A percentile compares a stretch with the other conserved stretches of the same genome.
These are phyloP conservation scores for Penicillium pulvis DNA, from an alignment of 495 filamentous ascomycete species.

Conservation along the genomic window DNA sequence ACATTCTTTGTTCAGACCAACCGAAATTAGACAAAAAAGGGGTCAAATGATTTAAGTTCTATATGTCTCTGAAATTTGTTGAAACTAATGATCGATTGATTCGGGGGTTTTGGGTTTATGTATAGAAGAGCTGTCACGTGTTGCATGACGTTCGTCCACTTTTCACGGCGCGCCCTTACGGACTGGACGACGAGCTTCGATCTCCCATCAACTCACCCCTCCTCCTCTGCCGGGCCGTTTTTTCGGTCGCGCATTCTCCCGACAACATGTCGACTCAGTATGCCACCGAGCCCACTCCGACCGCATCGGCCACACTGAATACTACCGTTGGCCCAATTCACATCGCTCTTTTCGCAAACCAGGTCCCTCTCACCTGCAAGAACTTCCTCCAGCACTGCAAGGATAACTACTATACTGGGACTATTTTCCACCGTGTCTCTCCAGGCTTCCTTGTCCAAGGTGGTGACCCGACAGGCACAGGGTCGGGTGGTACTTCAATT, in stretches of 20 bases:
- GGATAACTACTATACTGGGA: conserved; percentile 91
- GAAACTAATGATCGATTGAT: too few species aligned
- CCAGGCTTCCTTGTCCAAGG: conserved; percentile 93
- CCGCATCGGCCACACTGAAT: conserved; percentile 84
- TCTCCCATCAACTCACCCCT: conserved; percentile 6
- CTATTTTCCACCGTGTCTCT: conserved; percentile 90
- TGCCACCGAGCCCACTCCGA: conserved; percentile 90
- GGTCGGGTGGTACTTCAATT: conserved; percentile 86
- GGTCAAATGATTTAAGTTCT: too few species aligned
- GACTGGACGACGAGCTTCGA: conserved; percentile 3
- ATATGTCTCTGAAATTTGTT: too few species aligned
- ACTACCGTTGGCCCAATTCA: conserved; percentile 87
- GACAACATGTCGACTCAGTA: conserved; percentile 78
- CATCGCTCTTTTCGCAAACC: conserved; percentile 90
- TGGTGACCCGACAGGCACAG: conserved; percentile 91
- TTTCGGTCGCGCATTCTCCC: neutral
- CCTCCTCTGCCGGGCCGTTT: neutral
- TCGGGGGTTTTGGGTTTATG: neutral
- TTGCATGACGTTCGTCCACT: conserved; percentile 26
- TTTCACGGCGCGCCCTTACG: conserved; percentile 4
- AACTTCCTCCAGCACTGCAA: conserved; percentile 96
- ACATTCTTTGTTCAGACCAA: too few species aligned
- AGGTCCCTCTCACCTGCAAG: conserved; percentile 85
- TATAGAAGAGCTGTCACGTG: conserved; percentile 21
- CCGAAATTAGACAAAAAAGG: too few species aligned